Base-by-base conservation (phyloP, 176 grass and related monocot genomes). In the Avena insularis region DNA sequence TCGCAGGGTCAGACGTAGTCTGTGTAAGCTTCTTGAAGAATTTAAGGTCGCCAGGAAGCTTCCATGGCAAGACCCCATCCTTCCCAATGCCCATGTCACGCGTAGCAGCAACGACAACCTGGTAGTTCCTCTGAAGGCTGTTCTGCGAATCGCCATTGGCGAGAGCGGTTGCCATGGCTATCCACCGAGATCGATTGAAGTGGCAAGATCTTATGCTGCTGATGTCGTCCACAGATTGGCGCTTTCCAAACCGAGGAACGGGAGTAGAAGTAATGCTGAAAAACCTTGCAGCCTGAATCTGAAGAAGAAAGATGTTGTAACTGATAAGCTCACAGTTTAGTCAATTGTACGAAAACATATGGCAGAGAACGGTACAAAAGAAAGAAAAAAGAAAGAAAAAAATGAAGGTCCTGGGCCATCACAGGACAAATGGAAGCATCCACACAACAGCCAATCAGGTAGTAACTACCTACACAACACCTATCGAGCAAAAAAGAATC, bases 1-100 rank as follows among this genome's bases (percentile, higher is more conserved):
- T 98, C 46, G 86, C 59, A 65, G 95, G 83, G 80, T 95, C 95
- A n/a, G 89, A 80, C 46, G 89, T 92, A 12, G 83, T 61, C 31
- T 90, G n/a, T 10, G 95, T 98, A 74, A 98, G 84, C 12, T 95
- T 79, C 81, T 98, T 95, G 68, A 98, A 98, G 71, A 93, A 93
- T 36, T 93, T 93, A 21, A 98, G 87, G 78, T 98, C 95, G 15
- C 83, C 71, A 60, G 84, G 91, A 36, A 98, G 89, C 89, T 82
- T 95, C 95, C 95, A 98, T n/a, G 95, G 93, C 46, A 98, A 67
- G 46, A 46, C 63, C 6, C 91, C 93, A 67, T 93, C 91, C 85
- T 95, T 98, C 12, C 93, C 95, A 31, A 98, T 98, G 83, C 93
- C 93, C 93, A 98, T 80, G 50, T 92, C 91, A 69, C 54, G 91